Base-by-base conservation (phyloP, 495 filamentous ascomycete species). In the Apiosordaria backusii region DNA sequence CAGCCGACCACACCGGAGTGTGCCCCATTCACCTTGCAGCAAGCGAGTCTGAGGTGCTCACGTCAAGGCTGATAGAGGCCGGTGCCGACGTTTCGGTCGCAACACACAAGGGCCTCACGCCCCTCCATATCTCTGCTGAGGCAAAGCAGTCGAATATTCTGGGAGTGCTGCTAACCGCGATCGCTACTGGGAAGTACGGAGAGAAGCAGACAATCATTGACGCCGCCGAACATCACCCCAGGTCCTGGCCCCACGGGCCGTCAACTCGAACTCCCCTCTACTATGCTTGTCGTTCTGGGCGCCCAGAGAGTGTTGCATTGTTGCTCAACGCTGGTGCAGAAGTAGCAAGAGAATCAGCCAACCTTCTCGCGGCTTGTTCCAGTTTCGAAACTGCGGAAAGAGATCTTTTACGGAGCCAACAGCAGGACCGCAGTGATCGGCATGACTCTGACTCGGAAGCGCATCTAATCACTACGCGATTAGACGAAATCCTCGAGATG, bases 101-200 rank as follows among this genome's bases (percentile, higher is more conserved):
- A 5, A 79, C 80, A 0, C 64, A 72, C 19, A 69, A 79, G 16
- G 71, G 74, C 1, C 63, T 71, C 18, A 81, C 75, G 10, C 60
- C 76, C 19, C 68, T 83, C 3, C 81, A 83, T 63, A 67, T 81
- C 22, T 80, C 79, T 7, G 70, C 77, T 3, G 62, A 66, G 45
- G 72, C 77, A 26, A 67, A 75, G 4, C 69, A 78, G 60, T 74
- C 67, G 50, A 81, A 81, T 60, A 68, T 73, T 7, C 65, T 83
- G 7, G 81, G 75, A 0, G 53, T 80, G 18, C 66, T 84, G 3
- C 67, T 83, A 4, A 69, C 75, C 16, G 61, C 70, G 25, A 70
- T 72, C 45, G 16, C 45, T 10, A 57, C 64, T 1, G 66, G 22
- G 3, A 58, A 19, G 23, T 54, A 67, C 40, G 57, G 26, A 13